Conservation (phyloP, 78 protist species). For the Dictyostelium discoideum region DNA sequence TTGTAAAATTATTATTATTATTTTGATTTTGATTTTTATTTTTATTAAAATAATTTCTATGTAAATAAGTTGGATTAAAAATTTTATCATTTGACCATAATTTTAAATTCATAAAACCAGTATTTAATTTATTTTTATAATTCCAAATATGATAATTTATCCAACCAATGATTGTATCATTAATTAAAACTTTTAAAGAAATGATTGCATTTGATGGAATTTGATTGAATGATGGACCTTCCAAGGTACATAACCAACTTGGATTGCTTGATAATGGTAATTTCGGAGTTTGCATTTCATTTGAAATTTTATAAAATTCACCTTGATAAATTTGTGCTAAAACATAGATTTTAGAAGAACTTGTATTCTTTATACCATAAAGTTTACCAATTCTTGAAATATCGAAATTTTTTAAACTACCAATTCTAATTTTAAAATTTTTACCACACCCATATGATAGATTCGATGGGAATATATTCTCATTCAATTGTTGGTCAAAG, state of each 20-base stretch:
- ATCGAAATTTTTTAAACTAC: constrained; percentile 56
- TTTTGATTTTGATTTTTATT: not conserved
- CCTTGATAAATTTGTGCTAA: constrained; percentile 40
- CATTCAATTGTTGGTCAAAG: not conserved
- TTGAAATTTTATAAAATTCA: constrained; percentile 12
- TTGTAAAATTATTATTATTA: not conserved
- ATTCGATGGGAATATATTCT: not conserved
- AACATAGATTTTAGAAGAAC: not conserved
- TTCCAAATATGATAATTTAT: constrained; percentile 45
- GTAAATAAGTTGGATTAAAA: not conserved
- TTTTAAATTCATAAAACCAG: not conserved
- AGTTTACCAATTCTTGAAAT: not conserved
- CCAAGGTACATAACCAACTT: constrained; percentile 26
- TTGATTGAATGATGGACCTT: constrained; percentile 7
- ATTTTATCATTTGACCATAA: not conserved
- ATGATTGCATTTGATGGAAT: constrained; percentile 45
- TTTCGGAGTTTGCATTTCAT: not conserved
- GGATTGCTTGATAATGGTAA: constrained; percentile 21
- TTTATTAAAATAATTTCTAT: not conserved
- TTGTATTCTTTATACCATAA: not conserved
- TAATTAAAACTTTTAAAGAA: not conserved
- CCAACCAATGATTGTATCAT: constrained; percentile 29
- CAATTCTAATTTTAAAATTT: constrained; percentile 7
- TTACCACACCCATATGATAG: not conserved
- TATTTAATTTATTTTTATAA: constrained; percentile 19